Evolutionary conservation across 441 rosid genomes (phyloP).

Genomic region (Populus hybrid): DNA sequence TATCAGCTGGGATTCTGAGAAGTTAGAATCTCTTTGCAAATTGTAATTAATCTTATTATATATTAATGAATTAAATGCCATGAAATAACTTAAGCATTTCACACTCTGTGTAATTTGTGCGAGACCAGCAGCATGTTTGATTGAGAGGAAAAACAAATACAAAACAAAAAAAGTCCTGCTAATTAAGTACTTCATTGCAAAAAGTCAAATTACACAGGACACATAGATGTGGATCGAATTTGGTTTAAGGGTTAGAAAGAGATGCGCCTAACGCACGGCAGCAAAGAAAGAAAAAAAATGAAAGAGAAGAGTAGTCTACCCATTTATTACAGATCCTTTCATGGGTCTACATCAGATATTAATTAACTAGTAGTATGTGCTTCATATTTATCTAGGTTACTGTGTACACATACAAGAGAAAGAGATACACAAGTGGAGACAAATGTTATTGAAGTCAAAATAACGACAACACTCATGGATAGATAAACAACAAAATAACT

Average conservation of each 20-base stretch:
- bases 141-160: not conserved
- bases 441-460: not conserved
- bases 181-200: not conserved
- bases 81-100: not conserved
- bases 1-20: constrained; percentile 29
- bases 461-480: not conserved
- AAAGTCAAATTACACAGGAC: not conserved
- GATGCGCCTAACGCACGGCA: not conserved
- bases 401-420: not conserved
- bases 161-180: not conserved
- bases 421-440: not conserved
- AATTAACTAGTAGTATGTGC: not conserved
- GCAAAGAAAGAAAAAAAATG: not conserved
- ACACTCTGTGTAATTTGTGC: not conserved
- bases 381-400: not conserved
- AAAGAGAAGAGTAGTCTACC: constrained; percentile 2
- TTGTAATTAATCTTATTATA: constrained; percentile 25
- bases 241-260: not conserved
- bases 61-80: not conserved
- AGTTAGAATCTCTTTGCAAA: constrained; percentile 33
- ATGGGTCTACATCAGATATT: constrained; percentile 4
- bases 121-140: not conserved
- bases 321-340: constrained; percentile 7
- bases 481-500: not conserved
- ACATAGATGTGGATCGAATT: not conserved